Conservation (phyloP, 2,329 filamentous ascomycete species). For the Fusarium sp. region DNA sequence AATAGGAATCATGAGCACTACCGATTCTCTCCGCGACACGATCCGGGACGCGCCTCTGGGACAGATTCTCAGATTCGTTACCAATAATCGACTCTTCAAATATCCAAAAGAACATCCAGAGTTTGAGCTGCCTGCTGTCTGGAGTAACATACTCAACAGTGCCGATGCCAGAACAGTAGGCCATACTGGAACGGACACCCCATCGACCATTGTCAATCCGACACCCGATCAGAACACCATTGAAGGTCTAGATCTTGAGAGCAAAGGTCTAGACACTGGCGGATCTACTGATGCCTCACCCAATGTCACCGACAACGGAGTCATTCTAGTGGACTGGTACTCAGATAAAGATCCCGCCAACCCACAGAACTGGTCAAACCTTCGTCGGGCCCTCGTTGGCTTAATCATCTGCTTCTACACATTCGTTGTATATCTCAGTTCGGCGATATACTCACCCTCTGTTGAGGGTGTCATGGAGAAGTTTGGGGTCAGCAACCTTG, state of each 20-base stretch:
- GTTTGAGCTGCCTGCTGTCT: slow-evolving; percentile 59
- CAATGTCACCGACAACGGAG: slow-evolving; percentile 57
- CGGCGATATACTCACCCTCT: slow-evolving; percentile 58
- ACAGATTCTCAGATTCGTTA: slow-evolving; percentile 64
- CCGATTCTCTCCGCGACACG: slow-evolving; percentile 17
- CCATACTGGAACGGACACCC: background rate
- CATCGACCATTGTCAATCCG: background rate
- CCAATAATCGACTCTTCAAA: slow-evolving; percentile 60
- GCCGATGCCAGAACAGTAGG: background rate
- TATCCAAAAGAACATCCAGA: slow-evolving; percentile 67
- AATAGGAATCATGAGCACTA: fast-evolving
- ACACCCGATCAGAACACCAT: background rate
- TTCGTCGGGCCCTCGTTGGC: slow-evolving; percentile 53
- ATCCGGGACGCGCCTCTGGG: slow-evolving; percentile 66
- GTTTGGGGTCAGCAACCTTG: slow-evolving; percentile 61
- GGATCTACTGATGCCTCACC: slow-evolving; percentile 57
- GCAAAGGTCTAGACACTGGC: slow-evolving; percentile 47
- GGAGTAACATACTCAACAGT: slow-evolving; percentile 24
- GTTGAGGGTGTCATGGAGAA: slow-evolving; percentile 57
- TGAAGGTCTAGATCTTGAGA: slow-evolving; percentile 43
- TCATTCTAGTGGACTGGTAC: slow-evolving; percentile 64
- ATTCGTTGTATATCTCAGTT: slow-evolving; percentile 64
- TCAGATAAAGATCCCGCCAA: slow-evolving; percentile 63
- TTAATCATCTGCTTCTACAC: slow-evolving; percentile 64
- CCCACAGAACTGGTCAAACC: slow-evolving; percentile 62